Conservation (phyloP, 306 rosid species). For the Cercis canadensis region DNA sequence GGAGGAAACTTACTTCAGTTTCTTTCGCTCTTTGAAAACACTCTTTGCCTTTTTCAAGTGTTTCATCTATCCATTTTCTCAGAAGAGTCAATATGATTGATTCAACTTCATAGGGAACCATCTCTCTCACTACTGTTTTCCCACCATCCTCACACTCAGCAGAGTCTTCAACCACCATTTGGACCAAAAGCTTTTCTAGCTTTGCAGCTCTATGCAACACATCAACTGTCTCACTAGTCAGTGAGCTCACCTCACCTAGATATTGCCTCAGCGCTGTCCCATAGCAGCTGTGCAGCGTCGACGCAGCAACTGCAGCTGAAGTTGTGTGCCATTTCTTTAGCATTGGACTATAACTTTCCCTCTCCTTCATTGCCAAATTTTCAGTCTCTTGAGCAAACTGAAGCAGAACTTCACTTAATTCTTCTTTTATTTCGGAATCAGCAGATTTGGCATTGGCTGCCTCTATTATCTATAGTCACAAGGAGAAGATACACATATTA, state of each 20-base stretch:
- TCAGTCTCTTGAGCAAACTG: constrained; percentile 85
- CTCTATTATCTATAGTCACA: constrained; percentile 57
- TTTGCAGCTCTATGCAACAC: constrained; percentile 78
- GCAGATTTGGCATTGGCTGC: constrained; percentile 43
- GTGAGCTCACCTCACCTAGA: constrained; percentile 55
- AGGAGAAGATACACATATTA: neutral
- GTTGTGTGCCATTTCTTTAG: constrained; percentile 71
- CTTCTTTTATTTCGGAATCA: constrained; percentile 51
- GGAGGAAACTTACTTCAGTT: constrained; percentile 64
- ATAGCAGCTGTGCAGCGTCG: constrained; percentile 78
- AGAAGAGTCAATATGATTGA: constrained; percentile 67
- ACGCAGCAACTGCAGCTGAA: constrained; percentile 74
- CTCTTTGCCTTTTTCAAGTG: constrained; percentile 59
- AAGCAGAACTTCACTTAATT: constrained; percentile 52
- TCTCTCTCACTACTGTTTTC: constrained; percentile 66
- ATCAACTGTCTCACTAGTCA: constrained; percentile 61
- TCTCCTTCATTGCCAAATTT: constrained; percentile 74
- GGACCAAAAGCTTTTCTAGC: constrained; percentile 81
- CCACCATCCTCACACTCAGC: constrained; percentile 76
- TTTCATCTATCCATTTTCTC: constrained; percentile 73
- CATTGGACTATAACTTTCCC: constrained; percentile 72
- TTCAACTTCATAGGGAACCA: constrained; percentile 92
- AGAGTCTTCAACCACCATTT: constrained; percentile 86
- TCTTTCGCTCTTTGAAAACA: constrained; percentile 66
- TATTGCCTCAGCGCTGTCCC: constrained; percentile 78